Evolutionary conservation across 768 basidiomycete species (phyloP).

Genomic region (Suillus variegatus): DNA sequence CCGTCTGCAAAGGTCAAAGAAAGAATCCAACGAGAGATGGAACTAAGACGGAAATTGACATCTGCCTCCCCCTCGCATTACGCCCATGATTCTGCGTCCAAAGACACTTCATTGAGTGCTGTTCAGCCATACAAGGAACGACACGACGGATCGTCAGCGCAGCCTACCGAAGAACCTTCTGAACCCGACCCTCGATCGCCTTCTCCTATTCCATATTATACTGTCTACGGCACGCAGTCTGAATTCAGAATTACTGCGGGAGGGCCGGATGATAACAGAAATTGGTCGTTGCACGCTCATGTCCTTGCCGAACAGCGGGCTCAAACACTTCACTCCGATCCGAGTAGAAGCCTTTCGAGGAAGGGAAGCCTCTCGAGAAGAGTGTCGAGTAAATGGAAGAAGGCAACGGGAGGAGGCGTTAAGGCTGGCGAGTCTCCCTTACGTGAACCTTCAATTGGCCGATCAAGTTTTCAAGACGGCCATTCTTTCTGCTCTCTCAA

Average conservation of each 20-base stretch:
- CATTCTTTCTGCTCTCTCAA: background rate
- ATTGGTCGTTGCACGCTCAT: constrained; percentile 7
- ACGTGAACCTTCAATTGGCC: constrained; percentile 21
- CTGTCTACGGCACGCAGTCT: constrained; percentile 51
- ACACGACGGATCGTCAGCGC: constrained; percentile 12
- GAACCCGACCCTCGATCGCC: constrained; percentile 16
- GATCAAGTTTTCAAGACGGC: constrained; percentile 38
- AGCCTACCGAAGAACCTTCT: constrained; percentile 23
- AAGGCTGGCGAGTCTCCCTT: constrained; percentile 28
- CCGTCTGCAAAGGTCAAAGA: constrained; percentile 28
- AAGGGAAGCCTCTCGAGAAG: constrained; percentile 33
- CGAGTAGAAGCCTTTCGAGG: constrained; percentile 6
- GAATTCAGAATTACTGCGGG: constrained; percentile 48
- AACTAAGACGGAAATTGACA: background rate
- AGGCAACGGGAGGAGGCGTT: constrained; percentile 13
- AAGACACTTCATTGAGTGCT: constrained; percentile 37
- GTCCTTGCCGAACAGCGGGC: constrained; percentile 9
- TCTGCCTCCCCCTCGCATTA: background rate
- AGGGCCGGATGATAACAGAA: constrained; percentile 39
- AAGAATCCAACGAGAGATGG: background rate
- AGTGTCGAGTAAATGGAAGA: constrained; percentile 38
- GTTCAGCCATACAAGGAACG: constrained; percentile 48
- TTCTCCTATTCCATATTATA: constrained; percentile 50
- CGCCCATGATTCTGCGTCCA: background rate
- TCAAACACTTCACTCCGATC: constrained; percentile 8